phyloP scores from a whole-genome alignment of 2,329 filamentous ascomycete genomes.

The Colletotrichum musae region DNA sequence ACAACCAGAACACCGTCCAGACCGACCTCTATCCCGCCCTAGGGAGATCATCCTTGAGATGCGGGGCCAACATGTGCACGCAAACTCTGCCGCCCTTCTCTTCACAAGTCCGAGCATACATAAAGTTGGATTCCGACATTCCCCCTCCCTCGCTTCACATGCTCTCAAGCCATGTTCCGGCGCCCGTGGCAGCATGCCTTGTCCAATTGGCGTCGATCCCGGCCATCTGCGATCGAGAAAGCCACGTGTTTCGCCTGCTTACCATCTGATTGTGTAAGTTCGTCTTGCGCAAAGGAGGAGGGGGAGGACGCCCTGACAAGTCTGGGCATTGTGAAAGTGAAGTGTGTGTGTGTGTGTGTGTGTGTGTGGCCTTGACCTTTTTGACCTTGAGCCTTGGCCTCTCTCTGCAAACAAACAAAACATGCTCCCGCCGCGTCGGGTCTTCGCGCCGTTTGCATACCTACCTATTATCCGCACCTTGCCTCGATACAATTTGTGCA shows the following conservation, averaged over 20 bases:
- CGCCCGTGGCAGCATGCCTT: neutral
- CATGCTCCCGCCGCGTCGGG: no score
- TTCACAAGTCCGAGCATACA: constrained; percentile 28
- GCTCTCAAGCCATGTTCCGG: neutral
- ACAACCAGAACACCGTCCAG: no score
- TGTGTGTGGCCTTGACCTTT: neutral
- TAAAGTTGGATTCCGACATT: constrained; percentile 12
- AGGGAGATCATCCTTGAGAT: no score
- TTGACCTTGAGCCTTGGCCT: neutral
- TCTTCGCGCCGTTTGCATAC: no score
- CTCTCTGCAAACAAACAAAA: neutral
- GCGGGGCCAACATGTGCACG: neutral
- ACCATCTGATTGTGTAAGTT: constrained; percentile 18
- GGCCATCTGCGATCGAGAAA: neutral
- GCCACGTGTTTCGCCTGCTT: constrained; percentile 20
- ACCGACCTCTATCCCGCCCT: no score
- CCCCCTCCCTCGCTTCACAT: constrained; percentile 21
- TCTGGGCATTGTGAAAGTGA: neutral
- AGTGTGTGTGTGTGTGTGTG: constrained; percentile 4
- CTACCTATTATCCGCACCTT: no score
- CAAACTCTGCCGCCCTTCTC: neutral
- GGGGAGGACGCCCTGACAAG: constrained; percentile 5
- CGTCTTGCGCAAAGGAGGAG: constrained; percentile 2
- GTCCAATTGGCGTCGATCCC: constrained; percentile 18
- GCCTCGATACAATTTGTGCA: no score